Conservation (phyloP, 345 rosid species). For the Eutrema japonicum region DNA sequence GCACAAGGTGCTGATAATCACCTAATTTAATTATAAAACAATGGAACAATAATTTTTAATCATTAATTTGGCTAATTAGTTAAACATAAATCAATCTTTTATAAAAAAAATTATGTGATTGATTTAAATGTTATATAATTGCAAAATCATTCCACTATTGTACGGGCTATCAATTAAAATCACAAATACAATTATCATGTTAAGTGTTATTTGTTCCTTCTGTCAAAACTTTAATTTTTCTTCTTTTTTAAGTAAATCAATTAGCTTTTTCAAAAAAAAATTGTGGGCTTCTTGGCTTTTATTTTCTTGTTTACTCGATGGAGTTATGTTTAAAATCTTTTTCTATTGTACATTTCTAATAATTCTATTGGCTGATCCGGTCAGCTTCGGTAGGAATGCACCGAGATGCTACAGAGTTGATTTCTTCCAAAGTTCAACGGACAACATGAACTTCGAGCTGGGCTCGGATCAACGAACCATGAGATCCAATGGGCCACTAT, state of each 20-base stretch:
- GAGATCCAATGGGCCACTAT: too few relatives aligned
- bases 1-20: too few relatives aligned
- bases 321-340: neutral
- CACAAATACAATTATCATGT: conserved; percentile 3
- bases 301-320: neutral
- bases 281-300: neutral
- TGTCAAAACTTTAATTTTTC: neutral
- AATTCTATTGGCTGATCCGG: too few relatives aligned
- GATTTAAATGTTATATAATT: neutral
- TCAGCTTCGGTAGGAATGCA: too few relatives aligned
- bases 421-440: too few relatives aligned
- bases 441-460: too few relatives aligned
- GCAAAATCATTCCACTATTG: neutral
- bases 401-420: too few relatives aligned
- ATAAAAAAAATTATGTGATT: neutral
- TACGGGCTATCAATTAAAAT: neutral
- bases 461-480: too few relatives aligned
- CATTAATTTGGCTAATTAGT: neutral
- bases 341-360: neutral
- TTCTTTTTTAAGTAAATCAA: neutral
- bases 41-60: neutral
- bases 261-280: neutral
- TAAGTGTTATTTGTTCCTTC: conserved; percentile 14
- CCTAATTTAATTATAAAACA: neutral
- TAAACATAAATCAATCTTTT: neutral